Percentiles rank a stretch among this genome's conserved stretches.
Evolutionary conservation across 2,329 filamentous ascomycete genomes (phyloP).

Genomic region (Sporothrix brunneoviolacea): DNA sequence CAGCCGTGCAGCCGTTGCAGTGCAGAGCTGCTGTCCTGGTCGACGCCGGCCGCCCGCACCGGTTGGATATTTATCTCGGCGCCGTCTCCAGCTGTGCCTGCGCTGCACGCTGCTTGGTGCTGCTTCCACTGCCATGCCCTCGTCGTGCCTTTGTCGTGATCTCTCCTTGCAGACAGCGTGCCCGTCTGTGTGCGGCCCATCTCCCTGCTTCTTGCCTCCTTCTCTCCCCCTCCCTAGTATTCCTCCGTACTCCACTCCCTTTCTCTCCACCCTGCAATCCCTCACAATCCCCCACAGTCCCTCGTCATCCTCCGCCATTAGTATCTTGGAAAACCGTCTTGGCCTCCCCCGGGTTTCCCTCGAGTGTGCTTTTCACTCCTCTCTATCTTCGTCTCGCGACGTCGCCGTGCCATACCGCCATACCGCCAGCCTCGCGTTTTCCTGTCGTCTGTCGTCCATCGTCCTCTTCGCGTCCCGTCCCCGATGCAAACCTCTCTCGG

Average conservation of each 20-base stretch:
- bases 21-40: too few relatives aligned
- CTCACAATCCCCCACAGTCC: neutral
- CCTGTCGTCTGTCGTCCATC: neutral
- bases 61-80: neutral
- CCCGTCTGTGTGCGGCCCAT: too few relatives aligned
- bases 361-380: neutral
- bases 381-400: neutral
- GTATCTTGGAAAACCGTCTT: slow-evolving; percentile 5
- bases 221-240: neutral
- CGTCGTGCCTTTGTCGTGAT: too few relatives aligned
- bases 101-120: too few relatives aligned
- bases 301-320: neutral
- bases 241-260: slow-evolving; percentile 1
- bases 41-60: neutral
- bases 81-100: neutral
- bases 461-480: too few relatives aligned
- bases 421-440: neutral
- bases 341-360: neutral
- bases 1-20: too few relatives aligned
- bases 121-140: too few relatives aligned
- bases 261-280: neutral
- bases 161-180: too few relatives aligned
- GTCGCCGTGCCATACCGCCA: neutral
- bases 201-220: neutral
- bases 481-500: too few relatives aligned